Evolutionary conservation across 1,139 yeast genomes (phyloP).

Genomic region (Debaryomyces udenii): DNA sequence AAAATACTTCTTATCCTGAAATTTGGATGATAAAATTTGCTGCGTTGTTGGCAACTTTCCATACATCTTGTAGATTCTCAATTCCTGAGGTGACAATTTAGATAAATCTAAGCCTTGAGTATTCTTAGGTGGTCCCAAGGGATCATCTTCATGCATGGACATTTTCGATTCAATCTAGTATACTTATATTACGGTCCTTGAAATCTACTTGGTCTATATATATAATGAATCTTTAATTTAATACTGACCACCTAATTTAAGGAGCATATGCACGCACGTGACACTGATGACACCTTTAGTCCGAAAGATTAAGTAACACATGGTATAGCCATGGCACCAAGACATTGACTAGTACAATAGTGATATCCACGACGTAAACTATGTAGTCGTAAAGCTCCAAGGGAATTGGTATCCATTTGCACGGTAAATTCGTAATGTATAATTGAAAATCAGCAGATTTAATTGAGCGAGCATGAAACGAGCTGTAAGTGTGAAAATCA

Average conservation of each 20-base stretch:
- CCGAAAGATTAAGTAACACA: neutral
- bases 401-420: conserved; percentile 40
- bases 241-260: conserved; percentile 5
- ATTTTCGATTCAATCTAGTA: conserved; percentile 9
- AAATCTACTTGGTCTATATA: conserved; percentile 1
- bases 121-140: conserved; percentile 50
- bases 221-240: neutral
- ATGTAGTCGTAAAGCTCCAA: conserved; percentile 40
- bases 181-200: no score
- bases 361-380: conserved; percentile 33
- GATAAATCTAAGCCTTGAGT: conserved; percentile 56
- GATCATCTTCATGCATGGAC: conserved; percentile 44
- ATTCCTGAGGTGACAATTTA: conserved; percentile 67
- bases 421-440: conserved; percentile 37
- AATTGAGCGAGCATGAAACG: conserved; percentile 15
- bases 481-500: conserved; percentile 29
- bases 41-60: conserved; percentile 89
- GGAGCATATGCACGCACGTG: conserved; percentile 6
- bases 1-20: conserved; percentile 89
- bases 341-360: conserved; percentile 19
- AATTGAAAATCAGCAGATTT: conserved; percentile 30
- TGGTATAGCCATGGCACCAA: conserved; percentile 4
- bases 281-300: neutral
- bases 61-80: conserved; percentile 72
- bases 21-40: conserved; percentile 76